A percentile compares a stretch with the other conserved stretches of the same genome.
Conservation (phyloP, 1,284 basidiomycete genomes). For the Binderoboletus segoi region DNA sequence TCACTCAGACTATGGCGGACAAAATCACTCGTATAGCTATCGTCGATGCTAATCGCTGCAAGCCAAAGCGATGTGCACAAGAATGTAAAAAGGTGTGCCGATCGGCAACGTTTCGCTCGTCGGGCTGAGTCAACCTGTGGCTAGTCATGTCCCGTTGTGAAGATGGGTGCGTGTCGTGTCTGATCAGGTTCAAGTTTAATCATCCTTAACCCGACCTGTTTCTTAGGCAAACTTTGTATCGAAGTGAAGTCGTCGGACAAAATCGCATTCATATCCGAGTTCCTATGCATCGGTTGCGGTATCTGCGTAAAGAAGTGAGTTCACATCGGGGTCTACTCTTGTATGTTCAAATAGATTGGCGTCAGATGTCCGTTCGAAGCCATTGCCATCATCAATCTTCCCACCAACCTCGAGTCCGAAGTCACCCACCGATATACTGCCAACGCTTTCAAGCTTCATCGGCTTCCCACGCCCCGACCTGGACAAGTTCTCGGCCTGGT, state of each 20-base stretch:
- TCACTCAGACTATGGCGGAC: slow-evolving; percentile 61
- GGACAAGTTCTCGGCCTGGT: slow-evolving; percentile 96
- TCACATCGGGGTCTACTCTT: slow-evolving; percentile 3
- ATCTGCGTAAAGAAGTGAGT: slow-evolving; percentile 97
- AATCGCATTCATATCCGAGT: slow-evolving; percentile 97
- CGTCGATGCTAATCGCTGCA: slow-evolving; percentile 91
- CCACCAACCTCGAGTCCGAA: slow-evolving; percentile 91
- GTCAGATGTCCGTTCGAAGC: slow-evolving; percentile 95
- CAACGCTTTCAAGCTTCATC: slow-evolving; percentile 97
- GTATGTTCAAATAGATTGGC: slow-evolving; percentile 6
- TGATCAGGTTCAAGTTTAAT: slow-evolving; percentile 3
- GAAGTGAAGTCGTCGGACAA: slow-evolving; percentile 94
- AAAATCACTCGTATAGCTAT: slow-evolving; percentile 97
- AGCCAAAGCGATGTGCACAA: slow-evolving; percentile 89
- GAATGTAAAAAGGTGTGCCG: slow-evolving; percentile 83
- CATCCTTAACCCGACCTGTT: neutral
- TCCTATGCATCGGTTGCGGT: slow-evolving; percentile 96
- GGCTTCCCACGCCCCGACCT: slow-evolving; percentile 91
- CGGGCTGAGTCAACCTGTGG: slow-evolving; percentile 14
- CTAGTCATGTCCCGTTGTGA: slow-evolving; percentile 95
- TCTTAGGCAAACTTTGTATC: slow-evolving; percentile 90
- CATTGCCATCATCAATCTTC: slow-evolving; percentile 95
- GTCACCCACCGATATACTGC: slow-evolving; percentile 97
- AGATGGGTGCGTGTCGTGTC: slow-evolving; percentile 76
- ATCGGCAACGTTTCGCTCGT: slow-evolving; percentile 3